These are phyloP conservation scores for Pharnaceum exiguum DNA, from an alignment of 148 eudicot species.

Conservation along the genomic window DNA sequence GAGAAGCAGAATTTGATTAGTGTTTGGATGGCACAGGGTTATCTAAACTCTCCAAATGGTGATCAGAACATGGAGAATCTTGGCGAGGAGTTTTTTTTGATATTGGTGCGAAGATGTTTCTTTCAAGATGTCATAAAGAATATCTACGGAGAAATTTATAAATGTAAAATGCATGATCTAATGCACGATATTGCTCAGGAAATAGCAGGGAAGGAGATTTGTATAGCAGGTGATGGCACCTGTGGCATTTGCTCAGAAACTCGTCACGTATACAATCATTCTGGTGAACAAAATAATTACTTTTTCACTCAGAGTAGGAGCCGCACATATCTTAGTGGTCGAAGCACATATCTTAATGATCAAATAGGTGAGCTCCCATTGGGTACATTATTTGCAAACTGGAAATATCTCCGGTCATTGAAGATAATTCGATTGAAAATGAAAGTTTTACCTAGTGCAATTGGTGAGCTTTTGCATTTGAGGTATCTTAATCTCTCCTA, in stretches of 20 bases:
- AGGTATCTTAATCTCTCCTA: constrained; percentile 5
- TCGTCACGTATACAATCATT: background rate
- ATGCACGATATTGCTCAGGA: too few relatives aligned
- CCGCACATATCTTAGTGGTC: constrained; percentile 6
- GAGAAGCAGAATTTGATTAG: too few relatives aligned
- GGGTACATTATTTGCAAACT: background rate
- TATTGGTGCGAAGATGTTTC: too few relatives aligned
- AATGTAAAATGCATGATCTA: too few relatives aligned
- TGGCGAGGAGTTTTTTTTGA: too few relatives aligned
- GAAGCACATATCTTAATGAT: fast-evolving
- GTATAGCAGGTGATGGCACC: too few relatives aligned
- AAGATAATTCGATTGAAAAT: background rate
- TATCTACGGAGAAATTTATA: too few relatives aligned
- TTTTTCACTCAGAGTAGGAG: background rate
- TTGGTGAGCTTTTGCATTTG: constrained; percentile 15
- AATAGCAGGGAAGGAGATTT: background rate
- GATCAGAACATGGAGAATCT: too few relatives aligned
- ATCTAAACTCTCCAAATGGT: too few relatives aligned
- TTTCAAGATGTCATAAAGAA: too few relatives aligned
- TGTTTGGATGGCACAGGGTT: too few relatives aligned
- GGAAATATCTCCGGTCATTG: constrained; percentile 1
- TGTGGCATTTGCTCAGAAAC: background rate
- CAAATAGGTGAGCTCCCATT: background rate
- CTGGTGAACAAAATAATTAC: too few relatives aligned
- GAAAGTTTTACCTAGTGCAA: background rate